phyloP scores from a whole-genome alignment of 2,329 filamentous ascomycete genomes.

The Alternaria hordeiaustralica region DNA sequence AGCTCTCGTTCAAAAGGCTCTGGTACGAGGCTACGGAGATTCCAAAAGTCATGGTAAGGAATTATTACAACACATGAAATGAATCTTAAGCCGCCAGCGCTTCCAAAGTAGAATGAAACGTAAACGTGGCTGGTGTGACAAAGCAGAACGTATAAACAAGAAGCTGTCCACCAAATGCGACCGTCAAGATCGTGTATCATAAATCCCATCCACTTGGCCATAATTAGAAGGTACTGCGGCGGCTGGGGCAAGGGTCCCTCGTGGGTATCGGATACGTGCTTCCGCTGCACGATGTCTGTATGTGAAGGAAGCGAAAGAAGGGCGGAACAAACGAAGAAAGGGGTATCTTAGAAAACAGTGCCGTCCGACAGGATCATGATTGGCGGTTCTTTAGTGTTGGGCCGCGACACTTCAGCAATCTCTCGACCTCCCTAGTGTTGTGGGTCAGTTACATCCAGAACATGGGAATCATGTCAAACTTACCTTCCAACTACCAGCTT shows the following conservation, averaged over 20 bases:
- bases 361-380: constrained; percentile 97
- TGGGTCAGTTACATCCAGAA: constrained; percentile 9
- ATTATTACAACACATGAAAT: constrained; percentile 11
- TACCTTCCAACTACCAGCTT: constrained; percentile 98
- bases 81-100: neutral
- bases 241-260: constrained; percentile 7
- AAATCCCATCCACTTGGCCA: constrained; percentile 24
- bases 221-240: constrained; percentile 22
- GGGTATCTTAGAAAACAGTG: constrained; percentile 80
- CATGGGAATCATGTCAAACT: constrained; percentile 35
- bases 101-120: neutral
- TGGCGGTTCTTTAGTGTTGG: constrained; percentile 94
- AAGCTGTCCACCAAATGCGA: constrained; percentile 29
- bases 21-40: constrained; percentile 6
- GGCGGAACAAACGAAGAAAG: constrained; percentile 33
- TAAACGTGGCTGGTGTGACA: constrained; percentile 8
- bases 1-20: neutral
- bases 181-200: constrained; percentile 37
- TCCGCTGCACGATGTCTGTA: constrained; percentile 20
- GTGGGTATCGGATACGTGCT: constrained; percentile 20
- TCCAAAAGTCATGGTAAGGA: constrained; percentile 5
- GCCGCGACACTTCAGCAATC: constrained; percentile 91
- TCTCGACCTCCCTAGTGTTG: constrained; percentile 79
- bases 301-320: constrained; percentile 32
- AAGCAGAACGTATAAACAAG: constrained; percentile 27